These are phyloP conservation scores for Hypoxylon fuscum DNA, from an alignment of 495 filamentous ascomycete species.

Conservation along the genomic window DNA sequence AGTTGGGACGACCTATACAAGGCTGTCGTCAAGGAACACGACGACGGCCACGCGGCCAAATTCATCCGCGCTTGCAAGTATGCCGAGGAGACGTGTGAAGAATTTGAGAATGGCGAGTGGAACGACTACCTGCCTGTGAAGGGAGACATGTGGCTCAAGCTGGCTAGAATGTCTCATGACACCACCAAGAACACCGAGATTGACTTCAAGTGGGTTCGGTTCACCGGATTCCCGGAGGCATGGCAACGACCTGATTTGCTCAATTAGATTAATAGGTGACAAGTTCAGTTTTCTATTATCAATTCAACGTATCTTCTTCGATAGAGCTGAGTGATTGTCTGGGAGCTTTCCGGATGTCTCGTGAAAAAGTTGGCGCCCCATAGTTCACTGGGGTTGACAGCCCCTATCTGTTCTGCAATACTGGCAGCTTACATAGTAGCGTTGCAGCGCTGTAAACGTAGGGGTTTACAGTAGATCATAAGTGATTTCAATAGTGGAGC, in stretches of 20 bases:
- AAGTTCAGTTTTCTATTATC: background rate
- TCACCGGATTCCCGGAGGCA: slow-evolving; percentile 54
- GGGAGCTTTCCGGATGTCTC: background rate
- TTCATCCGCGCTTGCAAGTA: slow-evolving; percentile 48
- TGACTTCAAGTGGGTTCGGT: slow-evolving; percentile 51
- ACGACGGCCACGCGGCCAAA: slow-evolving; percentile 54
- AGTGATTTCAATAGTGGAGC: too few species aligned
- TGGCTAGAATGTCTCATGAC: slow-evolving; percentile 48
- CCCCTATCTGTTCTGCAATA: background rate
- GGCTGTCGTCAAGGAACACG: slow-evolving; percentile 41
- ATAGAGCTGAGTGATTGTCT: background rate
- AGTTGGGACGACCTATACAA: slow-evolving; percentile 46
- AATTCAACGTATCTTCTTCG: slow-evolving; percentile 1
- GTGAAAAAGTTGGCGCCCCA: background rate
- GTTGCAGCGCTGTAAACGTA: background rate
- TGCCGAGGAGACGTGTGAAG: slow-evolving; percentile 39
- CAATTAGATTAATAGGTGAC: background rate
- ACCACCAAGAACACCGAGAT: slow-evolving; percentile 46
- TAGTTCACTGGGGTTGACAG: background rate
- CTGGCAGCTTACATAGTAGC: background rate
- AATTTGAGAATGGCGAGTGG: slow-evolving; percentile 31
- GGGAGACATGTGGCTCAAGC: slow-evolving; percentile 46
- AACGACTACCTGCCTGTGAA: slow-evolving; percentile 37
- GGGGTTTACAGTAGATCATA: too few species aligned
- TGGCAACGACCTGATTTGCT: slow-evolving; percentile 32